phyloP scores from a whole-genome alignment of 768 basidiomycete genomes.

The Leccinum broughii region DNA sequence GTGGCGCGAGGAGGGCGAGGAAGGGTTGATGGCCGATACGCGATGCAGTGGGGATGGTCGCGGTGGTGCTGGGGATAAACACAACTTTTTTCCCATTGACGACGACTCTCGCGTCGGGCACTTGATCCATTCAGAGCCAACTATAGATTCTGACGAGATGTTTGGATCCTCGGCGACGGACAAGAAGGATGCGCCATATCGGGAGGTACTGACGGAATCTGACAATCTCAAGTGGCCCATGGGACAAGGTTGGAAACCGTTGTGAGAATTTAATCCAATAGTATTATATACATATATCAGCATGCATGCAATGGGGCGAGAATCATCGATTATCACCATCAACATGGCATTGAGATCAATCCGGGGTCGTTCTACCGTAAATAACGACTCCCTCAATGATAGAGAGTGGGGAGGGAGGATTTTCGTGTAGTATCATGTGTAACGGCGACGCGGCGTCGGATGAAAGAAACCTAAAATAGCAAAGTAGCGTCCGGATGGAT shows the following conservation, averaged over 20 bases:
- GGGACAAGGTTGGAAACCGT: conserved; percentile 54
- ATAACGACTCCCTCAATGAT: not conserved
- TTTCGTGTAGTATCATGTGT: not conserved
- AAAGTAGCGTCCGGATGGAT: not conserved
- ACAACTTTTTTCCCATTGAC: not conserved
- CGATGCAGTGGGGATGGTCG: conserved; percentile 25
- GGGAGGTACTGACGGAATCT: conserved; percentile 23
- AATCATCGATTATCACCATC: not conserved
- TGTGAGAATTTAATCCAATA: conserved; percentile 23
- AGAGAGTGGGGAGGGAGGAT: not conserved
- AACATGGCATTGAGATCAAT: not conserved
- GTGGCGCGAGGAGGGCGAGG: conserved; percentile 38
- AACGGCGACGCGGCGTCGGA: not conserved
- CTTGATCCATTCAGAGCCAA: conserved; percentile 21
- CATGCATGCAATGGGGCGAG: not conserved
- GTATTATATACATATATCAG: not conserved
- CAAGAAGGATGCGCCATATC: conserved; percentile 4
- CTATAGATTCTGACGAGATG: conserved; percentile 14
- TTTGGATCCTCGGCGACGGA: conserved; percentile 14
- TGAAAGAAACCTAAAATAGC: not conserved
- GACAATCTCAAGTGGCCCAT: conserved; percentile 65
- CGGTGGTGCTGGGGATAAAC: not conserved
- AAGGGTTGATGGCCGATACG: conserved; percentile 39
- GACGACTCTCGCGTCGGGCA: conserved; percentile 20
- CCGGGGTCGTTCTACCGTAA: not conserved